These are phyloP conservation scores for Batkoa obscura DNA, from an alignment of 371 early-diverging fungal species.

Conservation along the genomic window DNA sequence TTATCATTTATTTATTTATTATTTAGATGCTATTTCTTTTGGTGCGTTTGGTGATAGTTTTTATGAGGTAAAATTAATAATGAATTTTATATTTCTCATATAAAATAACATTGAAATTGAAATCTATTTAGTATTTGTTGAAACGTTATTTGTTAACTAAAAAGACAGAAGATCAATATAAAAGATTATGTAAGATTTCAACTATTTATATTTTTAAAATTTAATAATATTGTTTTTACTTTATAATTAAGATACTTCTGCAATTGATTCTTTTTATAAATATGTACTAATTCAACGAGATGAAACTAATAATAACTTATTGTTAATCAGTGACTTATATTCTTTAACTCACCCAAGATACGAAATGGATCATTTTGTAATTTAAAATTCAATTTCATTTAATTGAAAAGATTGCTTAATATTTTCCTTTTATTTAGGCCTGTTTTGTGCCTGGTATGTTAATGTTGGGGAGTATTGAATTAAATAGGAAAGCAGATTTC, in stretches of 20 bases:
- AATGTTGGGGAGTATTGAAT: background rate
- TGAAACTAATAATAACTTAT: background rate
- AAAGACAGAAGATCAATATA: background rate
- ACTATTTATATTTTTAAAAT: too few relatives aligned
- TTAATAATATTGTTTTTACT: background rate
- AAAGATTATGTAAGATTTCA: background rate
- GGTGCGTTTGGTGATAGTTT: conserved; percentile 6
- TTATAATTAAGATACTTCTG: background rate
- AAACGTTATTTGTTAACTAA: background rate
- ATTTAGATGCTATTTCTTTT: conserved; percentile 1
- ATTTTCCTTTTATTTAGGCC: background rate
- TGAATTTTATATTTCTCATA: background rate
- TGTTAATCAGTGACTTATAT: background rate
- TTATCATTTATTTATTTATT: background rate
- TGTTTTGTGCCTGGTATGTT: conserved; percentile 5
- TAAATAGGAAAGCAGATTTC: background rate
- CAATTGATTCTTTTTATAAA: background rate
- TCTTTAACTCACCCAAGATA: background rate
- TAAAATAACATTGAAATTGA: background rate
- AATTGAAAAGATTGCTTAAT: background rate
- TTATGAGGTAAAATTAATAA: background rate
- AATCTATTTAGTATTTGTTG: background rate
- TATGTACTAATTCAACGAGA: background rate
- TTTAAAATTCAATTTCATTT: too few relatives aligned
- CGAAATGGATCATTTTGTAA: conserved; percentile 1